phyloP scores from a whole-genome alignment of 2,329 filamentous ascomycete genomes.

The Talaromyces sp. region DNA sequence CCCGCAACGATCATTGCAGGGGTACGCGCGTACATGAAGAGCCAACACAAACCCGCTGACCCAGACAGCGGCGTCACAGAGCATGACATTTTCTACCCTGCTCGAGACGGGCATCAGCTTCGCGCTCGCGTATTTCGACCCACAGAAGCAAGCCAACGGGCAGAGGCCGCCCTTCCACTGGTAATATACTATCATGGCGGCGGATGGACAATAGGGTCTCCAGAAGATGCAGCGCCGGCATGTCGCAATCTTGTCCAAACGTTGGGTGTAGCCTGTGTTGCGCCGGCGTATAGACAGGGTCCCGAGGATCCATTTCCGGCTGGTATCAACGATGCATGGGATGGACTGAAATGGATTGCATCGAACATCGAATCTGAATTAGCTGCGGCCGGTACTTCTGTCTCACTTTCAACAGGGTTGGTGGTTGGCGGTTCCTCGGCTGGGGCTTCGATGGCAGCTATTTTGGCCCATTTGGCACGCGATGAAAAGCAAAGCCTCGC shows the following conservation, averaged over 20 bases:
- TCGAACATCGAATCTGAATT: slow-evolving; percentile 35
- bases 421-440: slow-evolving; percentile 50
- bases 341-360: slow-evolving; percentile 33
- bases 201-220: slow-evolving; percentile 15
- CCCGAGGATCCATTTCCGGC: slow-evolving; percentile 40
- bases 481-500: slow-evolving; percentile 34
- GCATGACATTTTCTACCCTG: slow-evolving; percentile 13
- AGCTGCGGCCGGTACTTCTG: slow-evolving; percentile 42
- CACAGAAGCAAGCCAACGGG: background rate
- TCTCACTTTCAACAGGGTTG: slow-evolving; percentile 44
- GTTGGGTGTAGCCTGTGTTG: slow-evolving; percentile 18
- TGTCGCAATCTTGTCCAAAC: slow-evolving; percentile 21
- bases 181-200: slow-evolving; percentile 16
- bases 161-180: background rate
- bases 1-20: background rate
- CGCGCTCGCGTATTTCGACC: slow-evolving; percentile 12
- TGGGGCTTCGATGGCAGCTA: slow-evolving; percentile 39
- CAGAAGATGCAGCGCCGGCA: slow-evolving; percentile 13
- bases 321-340: slow-evolving; percentile 36
- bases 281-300: slow-evolving; percentile 34
- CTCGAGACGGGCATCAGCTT: slow-evolving; percentile 12
- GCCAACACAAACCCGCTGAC: slow-evolving; percentile 5
- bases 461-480: slow-evolving; percentile 33
- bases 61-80: slow-evolving; percentile 10
- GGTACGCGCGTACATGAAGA: slow-evolving; percentile 14